Base-by-base conservation (phyloP, 2,329 filamentous ascomycete genomes). In the Sporothrix schenckii region DNA sequence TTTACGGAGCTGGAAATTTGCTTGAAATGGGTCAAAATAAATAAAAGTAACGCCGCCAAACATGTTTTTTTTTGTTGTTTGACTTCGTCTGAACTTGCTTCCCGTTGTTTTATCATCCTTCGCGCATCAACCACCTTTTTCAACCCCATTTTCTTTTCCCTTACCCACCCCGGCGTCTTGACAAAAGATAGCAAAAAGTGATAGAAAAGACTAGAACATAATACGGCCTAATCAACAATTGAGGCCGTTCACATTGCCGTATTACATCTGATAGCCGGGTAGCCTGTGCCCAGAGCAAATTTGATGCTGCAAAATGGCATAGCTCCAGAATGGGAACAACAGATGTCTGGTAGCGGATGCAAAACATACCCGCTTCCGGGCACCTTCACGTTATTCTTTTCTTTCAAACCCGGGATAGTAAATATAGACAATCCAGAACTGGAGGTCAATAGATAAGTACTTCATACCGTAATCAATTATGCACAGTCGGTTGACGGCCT, bases 41-140 rank as follows among this genome's bases (percentile, higher is more conserved):
- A 39, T 9, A 44, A 30, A 67, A 39, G 34, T 11, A 41, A 60
- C 34, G 34, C 0, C 7, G 34, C 34, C 34, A 41, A 53, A n/a
- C 44, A 24, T 5, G 41, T 50, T 69, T 70, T 50, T 69, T 70
- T 44, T 63, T 2, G 16, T 53, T 39, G 39, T 67, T 53, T 66
- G 63, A 21, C 19, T 66, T 66, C 27, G 63, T 66, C 47, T 52
- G 47, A 66, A 66, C 63, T 49, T 39, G 63, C 47, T 21, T 52
- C 63, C 27, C 3, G 4, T 50, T 19, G 19, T 34, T 52, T 52
- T 39, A 11, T n/a, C 21, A 21, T 34, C 6, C 3, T 41, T 21
- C 41, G 34, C 6, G 34, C 11, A 6, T 39, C 34, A 34, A 34
- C 19, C 24, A 3, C 50, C n/a, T 24, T 4, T 4, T 58, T n/a